Conservation (phyloP, 306 rosid genomes). For the Phaseolus lunatus region DNA sequence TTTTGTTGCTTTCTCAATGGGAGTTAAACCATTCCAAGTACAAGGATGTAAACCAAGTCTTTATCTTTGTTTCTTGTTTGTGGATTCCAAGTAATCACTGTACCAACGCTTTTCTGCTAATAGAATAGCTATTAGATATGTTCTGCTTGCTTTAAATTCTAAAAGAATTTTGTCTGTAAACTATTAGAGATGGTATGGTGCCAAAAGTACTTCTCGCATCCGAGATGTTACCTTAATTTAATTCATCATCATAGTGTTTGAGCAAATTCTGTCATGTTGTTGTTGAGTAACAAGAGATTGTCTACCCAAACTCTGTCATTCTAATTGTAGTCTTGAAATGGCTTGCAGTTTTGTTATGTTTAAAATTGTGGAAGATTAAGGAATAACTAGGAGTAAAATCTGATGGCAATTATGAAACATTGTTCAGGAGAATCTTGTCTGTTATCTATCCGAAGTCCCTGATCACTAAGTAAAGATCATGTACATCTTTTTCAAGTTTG, state of each 20-base stretch:
- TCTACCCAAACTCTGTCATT: conserved; percentile 20
- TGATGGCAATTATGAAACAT: neutral
- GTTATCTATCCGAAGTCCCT: neutral
- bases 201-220: conserved; percentile 1
- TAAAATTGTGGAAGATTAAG: neutral
- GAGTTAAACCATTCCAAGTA: neutral
- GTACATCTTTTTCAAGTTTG: neutral
- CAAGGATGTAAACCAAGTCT: neutral
- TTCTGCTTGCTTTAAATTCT: conserved; percentile 7
- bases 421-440: neutral
- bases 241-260: neutral
- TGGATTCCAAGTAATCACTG: neutral
- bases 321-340: neutral
- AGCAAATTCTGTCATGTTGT: neutral
- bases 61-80: neutral
- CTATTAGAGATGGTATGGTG: neutral
- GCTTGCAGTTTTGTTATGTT: neutral
- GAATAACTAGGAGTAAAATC: neutral
- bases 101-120: neutral
- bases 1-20: neutral
- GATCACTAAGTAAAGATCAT: neutral
- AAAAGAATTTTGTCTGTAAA: neutral
- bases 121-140: neutral
- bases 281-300: neutral
- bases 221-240: neutral